Conservation (phyloP, 164 flowering plant species). For the Warburgia ugandensis region DNA sequence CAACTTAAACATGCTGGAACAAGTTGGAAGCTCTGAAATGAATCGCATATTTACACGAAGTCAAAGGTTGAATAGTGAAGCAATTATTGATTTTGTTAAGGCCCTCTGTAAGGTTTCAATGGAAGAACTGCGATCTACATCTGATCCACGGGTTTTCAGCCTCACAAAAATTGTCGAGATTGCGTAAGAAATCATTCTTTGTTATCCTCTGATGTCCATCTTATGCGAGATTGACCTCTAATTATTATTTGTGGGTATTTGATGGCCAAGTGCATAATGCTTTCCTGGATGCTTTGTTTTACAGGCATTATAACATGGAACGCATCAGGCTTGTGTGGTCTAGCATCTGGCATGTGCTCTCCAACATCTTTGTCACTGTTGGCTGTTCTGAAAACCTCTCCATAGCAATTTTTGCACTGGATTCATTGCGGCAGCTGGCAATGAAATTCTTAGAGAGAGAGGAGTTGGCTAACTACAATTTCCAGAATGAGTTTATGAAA, state of each 20-base stretch:
- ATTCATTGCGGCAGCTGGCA: slow-evolving; percentile 87
- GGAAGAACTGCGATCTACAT: slow-evolving; percentile 87
- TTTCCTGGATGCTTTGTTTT: too few relatives aligned
- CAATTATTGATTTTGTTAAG: slow-evolving; percentile 93
- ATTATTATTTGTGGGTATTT: too few relatives aligned
- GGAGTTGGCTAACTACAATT: slow-evolving; percentile 95
- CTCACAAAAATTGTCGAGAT: slow-evolving; percentile 99
- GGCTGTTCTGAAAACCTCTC: slow-evolving; percentile 97
- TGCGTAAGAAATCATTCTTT: slow-evolving; percentile 52
- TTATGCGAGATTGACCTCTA: too few relatives aligned
- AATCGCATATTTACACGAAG: slow-evolving; percentile 88
- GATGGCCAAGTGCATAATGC: too few relatives aligned
- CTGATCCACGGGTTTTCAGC: slow-evolving; percentile 98
- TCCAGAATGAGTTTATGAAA: slow-evolving; percentile 99
- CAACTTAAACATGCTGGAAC: slow-evolving; percentile 94
- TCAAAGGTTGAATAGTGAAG: slow-evolving; percentile 92
- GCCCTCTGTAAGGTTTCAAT: slow-evolving; percentile 98
- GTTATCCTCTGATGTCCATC: neutral
- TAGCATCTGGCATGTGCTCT: slow-evolving; percentile 91
- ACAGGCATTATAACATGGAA: slow-evolving; percentile 98
- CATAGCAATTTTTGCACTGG: slow-evolving; percentile 99
- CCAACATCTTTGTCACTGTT: slow-evolving; percentile 94
- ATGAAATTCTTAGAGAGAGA: slow-evolving; percentile 98
- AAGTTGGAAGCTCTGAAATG: slow-evolving; percentile 94
- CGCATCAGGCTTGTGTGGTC: slow-evolving; percentile 99